Evolutionary conservation across 352 stramenopile species (phyloP), one percentile per base, ranked within the genome.

Genomic region (Globisporangium rhizosaccharum): DNA sequence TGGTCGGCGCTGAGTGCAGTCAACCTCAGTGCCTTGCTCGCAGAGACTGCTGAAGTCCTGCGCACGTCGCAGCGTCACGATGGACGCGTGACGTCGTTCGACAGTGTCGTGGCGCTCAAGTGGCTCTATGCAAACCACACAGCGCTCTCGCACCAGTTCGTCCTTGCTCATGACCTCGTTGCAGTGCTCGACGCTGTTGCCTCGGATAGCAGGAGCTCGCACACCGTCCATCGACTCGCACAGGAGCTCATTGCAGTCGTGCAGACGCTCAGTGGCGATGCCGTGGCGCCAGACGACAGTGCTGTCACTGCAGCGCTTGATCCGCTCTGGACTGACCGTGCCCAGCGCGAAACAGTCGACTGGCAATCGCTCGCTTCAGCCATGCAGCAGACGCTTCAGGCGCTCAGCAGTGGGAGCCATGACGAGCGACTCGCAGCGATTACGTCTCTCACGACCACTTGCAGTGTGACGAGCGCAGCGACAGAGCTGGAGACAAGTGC

Each of bases 31-130:
- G 30, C 28, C 12, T 14, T 59, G 26, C 17, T 59, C 15, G 1
- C 45, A 14, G 53, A 51, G 18, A n/a, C 9, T 3, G 30, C 28
- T 18, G 8, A 52, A 14, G 42, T 59, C 10, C 3, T 52, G 0
- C 15, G 28, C 2, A 11, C 6, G 0, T 14, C 28, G 1, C 12
- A 49, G 3, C 2, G 8, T 6, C 17, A 30, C 0, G 12, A 2
- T 6, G 20, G 8, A 9, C 33, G 3, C 15, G 15, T 42, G 5
- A 12, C 42, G 2, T 45, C 42, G n/a, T 52, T 59, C 26, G 42
- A 52, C n/a, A 45, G 11, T 1, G 42, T 52, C 1, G 36, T 59
- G 14, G 53, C 53, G 12, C 42, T 59, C 42, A 59, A 59, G 42
- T 59, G 42, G 53, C 53, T 59, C 25, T 26, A 25, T 3, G 41